Percentiles rank a stretch among this genome's conserved stretches.
phyloP scores from a whole-genome alignment of 257 asterid species.

The Gentiana dahurica region DNA sequence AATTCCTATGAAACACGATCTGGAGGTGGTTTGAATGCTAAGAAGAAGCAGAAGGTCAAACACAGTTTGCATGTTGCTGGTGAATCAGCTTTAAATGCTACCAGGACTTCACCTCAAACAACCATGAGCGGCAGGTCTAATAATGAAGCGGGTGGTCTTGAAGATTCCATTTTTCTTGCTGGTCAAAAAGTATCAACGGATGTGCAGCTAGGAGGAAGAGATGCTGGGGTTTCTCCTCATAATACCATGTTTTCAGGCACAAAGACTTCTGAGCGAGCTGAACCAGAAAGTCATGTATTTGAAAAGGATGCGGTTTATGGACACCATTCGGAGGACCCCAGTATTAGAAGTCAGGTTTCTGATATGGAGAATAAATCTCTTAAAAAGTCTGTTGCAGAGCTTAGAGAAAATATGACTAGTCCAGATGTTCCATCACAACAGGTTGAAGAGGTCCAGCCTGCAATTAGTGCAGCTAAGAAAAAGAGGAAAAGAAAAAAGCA shows the following conservation, averaged over 20 bases:
- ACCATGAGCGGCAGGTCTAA: background rate
- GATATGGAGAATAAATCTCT: slow-evolving; percentile 4
- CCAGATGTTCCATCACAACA: slow-evolving; percentile 15
- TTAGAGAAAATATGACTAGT: slow-evolving; percentile 11
- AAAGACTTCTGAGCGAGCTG: slow-evolving; percentile 6
- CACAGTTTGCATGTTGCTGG: slow-evolving; percentile 15
- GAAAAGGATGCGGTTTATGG: slow-evolving; percentile 10
- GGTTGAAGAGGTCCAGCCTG: slow-evolving; percentile 3
- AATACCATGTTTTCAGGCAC: slow-evolving; percentile 1
- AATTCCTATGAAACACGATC: slow-evolving; percentile 9
- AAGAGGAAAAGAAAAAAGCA: slow-evolving; percentile 11
- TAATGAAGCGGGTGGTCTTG: slow-evolving; percentile 8
- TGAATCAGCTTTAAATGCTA: slow-evolving; percentile 8
- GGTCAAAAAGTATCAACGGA: slow-evolving; percentile 12
- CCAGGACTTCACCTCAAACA: background rate
- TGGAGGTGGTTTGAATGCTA: slow-evolving; percentile 3
- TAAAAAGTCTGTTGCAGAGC: slow-evolving; percentile 2
- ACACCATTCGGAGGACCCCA: slow-evolving; percentile 10
- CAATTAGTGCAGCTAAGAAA: background rate
- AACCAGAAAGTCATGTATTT: slow-evolving; percentile 9
- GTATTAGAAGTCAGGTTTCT: slow-evolving; percentile 11
- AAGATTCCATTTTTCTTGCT: slow-evolving; percentile 10
- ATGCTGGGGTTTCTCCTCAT: background rate
- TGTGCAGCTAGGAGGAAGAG: slow-evolving; percentile 2
- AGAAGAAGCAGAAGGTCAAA: slow-evolving; percentile 33